Conservation (phyloP, 352 stramenopile species). For the Phytophthora fragariaefolia region DNA sequence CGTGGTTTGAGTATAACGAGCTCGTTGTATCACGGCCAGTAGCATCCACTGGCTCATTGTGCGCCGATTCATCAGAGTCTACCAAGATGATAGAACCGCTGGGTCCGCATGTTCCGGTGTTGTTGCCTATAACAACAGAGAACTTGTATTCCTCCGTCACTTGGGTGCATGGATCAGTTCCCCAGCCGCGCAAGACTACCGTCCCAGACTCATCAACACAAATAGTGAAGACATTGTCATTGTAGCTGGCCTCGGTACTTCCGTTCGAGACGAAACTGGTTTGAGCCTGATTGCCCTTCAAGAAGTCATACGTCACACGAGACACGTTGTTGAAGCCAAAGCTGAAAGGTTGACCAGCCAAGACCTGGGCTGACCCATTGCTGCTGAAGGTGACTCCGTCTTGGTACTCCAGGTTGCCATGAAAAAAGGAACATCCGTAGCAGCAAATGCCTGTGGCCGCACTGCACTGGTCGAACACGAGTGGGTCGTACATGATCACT, state of each 20-base stretch:
- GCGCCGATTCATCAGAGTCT: constrained; percentile 5
- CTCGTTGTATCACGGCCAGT: constrained; percentile 7
- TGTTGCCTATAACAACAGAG: constrained; percentile 25
- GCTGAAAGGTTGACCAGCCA: constrained; percentile 36
- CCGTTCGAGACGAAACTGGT: constrained; percentile 42
- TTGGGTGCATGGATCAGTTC: constrained; percentile 47
- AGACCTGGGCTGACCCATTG: constrained; percentile 35
- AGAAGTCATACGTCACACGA: constrained; percentile 55
- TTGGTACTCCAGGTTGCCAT: constrained; percentile 43
- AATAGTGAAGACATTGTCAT: constrained; percentile 45
- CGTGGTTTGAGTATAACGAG: background rate
- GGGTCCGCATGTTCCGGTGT: constrained; percentile 18
- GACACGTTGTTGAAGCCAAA: constrained; percentile 42
- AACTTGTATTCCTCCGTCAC: constrained; percentile 46
- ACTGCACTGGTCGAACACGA: constrained; percentile 52
- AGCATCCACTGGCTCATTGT: constrained; percentile 3
- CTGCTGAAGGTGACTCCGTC: constrained; percentile 46
- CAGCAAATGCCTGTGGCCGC: constrained; percentile 53
- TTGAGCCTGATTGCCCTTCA: constrained; percentile 59
- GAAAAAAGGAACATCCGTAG: constrained; percentile 51
- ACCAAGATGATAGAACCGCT: constrained; percentile 7
- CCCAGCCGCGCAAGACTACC: constrained; percentile 56
- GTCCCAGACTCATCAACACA: constrained; percentile 50
- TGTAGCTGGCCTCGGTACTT: constrained; percentile 32
- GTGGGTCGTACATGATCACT: constrained; percentile 52